Evolutionary conservation across 2,329 filamentous ascomycete genomes (phyloP), one percentile per base, ranked within the genome.

Genomic region (Stagonosporopsis tanaceti): DNA sequence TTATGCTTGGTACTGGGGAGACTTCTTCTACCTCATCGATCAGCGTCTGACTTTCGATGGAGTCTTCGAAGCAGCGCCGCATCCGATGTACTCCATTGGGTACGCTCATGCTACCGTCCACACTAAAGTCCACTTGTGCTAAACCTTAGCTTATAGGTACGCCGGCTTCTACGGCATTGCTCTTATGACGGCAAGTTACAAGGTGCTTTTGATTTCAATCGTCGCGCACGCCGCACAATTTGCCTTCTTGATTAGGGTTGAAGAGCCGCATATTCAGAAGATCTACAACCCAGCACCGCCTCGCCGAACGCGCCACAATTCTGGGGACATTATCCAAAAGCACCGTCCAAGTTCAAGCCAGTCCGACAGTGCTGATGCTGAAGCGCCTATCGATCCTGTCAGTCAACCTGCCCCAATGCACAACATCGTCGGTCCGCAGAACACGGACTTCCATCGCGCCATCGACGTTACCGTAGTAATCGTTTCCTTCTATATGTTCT

Each of bases 1-100:
- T 78, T 99, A 93, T 80, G 95, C 95, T 27, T 99, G 95, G 95
- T 99, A 98, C 79, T 99, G 95, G 95, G 95, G 95, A 60, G 95
- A 99, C 78, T 98, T 98, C 80, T 99, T 98, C 83, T 99, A 93
- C 79, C 88, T 99, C 72, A 92, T 99, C 76, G 95, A 99, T 78
- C 93, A 98, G 79, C 92, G 97, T 73, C 83, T 99, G 75, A 98
- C 93, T 47, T 99, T 99, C 77, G 95, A 99, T 74, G 95, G 95
- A 54, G 95, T 99, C 62, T 99, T 98, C 75, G 95, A 99, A 80
- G 96, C 99, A 89, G 95, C 95, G 20, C 95, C 95, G 30, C 95
- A 66, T 34, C 54, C 54, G 44, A 57, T 57, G 54, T 57, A 57
- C 54, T 57, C 54, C 8, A 57, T 57, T 53, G 54, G 54, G 55